Evolutionary conservation across 495 filamentous ascomycete genomes (phyloP).

Genomic region (Annulohypoxylon stygium): DNA sequence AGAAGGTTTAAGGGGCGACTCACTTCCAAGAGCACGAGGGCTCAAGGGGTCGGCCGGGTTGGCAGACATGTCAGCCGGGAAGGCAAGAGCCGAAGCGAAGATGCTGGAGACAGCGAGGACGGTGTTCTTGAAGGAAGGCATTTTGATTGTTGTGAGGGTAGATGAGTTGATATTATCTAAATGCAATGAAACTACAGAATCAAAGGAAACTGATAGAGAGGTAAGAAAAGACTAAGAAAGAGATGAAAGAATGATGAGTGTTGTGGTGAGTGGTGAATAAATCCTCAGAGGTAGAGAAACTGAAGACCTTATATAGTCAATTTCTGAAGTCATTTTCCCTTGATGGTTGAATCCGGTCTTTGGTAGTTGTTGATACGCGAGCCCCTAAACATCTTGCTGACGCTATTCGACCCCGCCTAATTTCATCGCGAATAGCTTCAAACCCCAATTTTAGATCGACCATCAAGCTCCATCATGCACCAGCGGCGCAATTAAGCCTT

Average conservation of each 20-base stretch:
- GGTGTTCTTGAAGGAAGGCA: conserved; percentile 16
- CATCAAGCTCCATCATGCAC: too few relatives aligned
- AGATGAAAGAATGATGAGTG: not conserved
- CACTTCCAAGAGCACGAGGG: conserved; percentile 23
- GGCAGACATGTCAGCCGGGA: conserved; percentile 18
- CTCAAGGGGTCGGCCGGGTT: conserved; percentile 18
- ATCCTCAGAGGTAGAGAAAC: too few relatives aligned
- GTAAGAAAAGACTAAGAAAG: not conserved
- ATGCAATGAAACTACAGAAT: too few relatives aligned
- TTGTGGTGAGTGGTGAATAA: too few relatives aligned
- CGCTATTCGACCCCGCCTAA: not conserved
- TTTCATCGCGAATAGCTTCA: not conserved
- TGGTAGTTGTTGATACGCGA: not conserved
- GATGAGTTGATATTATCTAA: not conserved
- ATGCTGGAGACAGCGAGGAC: conserved; percentile 20
- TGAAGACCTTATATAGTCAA: too few relatives aligned
- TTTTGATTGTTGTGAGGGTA: not conserved
- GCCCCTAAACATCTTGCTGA: not conserved
- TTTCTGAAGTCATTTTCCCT: too few relatives aligned
- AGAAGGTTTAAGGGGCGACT: not conserved
- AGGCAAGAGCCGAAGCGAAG: conserved; percentile 20
- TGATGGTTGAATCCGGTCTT: not conserved
- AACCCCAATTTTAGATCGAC: not conserved
- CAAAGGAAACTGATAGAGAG: not conserved
- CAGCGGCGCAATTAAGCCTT: not conserved